Evolutionary conservation across 768 basidiomycete species (phyloP).

Genomic region (Termitomyces sp.): DNA sequence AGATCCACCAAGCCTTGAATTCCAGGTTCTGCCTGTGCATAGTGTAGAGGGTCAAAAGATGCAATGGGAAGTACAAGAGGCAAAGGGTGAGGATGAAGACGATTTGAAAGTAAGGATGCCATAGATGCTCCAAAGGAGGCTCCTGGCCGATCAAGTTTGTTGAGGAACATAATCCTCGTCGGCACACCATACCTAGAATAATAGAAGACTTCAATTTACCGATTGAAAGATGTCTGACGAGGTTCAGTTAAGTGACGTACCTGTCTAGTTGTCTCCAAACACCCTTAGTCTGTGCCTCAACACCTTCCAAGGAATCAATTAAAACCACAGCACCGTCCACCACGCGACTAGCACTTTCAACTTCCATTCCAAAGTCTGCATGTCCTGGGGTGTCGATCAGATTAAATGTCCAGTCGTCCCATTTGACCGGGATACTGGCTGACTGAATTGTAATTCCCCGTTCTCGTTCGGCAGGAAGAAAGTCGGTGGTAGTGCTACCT

Average conservation of each 20-base stretch:
- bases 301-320: slow-evolving; percentile 88
- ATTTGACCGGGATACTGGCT: slow-evolving; percentile 83
- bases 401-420: slow-evolving; percentile 83
- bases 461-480: slow-evolving; percentile 84
- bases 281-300: slow-evolving; percentile 85
- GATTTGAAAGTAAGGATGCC: slow-evolving; percentile 66
- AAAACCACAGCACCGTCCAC: slow-evolving; percentile 87
- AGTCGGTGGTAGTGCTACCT: slow-evolving; percentile 88
- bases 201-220: not conserved
- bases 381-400: slow-evolving; percentile 90
- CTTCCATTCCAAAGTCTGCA: slow-evolving; percentile 96
- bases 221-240: slow-evolving; percentile 1
- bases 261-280: slow-evolving; percentile 86
- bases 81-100: slow-evolving; percentile 72
- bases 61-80: slow-evolving; percentile 70
- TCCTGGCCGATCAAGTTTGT: slow-evolving; percentile 85
- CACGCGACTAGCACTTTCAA: slow-evolving; percentile 87
- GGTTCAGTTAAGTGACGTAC: slow-evolving; percentile 42
- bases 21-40: slow-evolving; percentile 72
- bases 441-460: slow-evolving; percentile 91
- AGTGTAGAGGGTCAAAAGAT: slow-evolving; percentile 64
- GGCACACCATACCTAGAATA: slow-evolving; percentile 66
- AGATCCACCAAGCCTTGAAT: slow-evolving; percentile 83
- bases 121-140: slow-evolving; percentile 73
- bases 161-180: slow-evolving; percentile 76